Evolutionary conservation across 1,139 yeast species (phyloP).

Genomic region (Neolecta irregularis): DNA sequence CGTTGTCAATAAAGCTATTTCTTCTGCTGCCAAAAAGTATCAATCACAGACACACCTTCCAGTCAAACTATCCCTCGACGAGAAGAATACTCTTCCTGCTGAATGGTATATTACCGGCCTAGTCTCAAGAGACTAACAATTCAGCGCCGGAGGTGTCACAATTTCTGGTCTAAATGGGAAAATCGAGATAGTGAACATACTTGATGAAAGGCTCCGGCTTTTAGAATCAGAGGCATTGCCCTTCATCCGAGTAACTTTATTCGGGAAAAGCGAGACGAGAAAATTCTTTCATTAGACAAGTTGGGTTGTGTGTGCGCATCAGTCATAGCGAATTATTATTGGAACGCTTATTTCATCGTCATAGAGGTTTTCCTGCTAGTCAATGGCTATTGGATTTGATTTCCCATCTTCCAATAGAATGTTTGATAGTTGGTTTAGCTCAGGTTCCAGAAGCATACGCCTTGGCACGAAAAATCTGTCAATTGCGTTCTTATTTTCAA

Average conservation of each 20-base stretch:
- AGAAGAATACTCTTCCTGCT: slow-evolving; percentile 39
- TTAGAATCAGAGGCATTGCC: slow-evolving; percentile 80
- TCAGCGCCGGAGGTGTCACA: slow-evolving; percentile 66
- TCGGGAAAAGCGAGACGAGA: too few relatives aligned
- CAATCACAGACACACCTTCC: slow-evolving; percentile 32
- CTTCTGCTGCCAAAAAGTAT: slow-evolving; percentile 48
- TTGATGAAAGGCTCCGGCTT: slow-evolving; percentile 80
- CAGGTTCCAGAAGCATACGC: too few relatives aligned
- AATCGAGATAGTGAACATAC: slow-evolving; percentile 79
- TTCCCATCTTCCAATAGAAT: too few relatives aligned
- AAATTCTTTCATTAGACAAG: too few relatives aligned
- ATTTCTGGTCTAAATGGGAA: slow-evolving; percentile 57
- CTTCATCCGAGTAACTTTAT: slow-evolving; percentile 75
- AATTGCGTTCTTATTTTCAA: too few relatives aligned
- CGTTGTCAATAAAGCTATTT: slow-evolving; percentile 47
- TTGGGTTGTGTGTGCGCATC: too few relatives aligned
- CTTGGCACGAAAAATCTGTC: too few relatives aligned
- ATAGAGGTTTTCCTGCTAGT: too few relatives aligned
- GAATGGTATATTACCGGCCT: slow-evolving; percentile 25
- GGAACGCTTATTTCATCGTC: too few relatives aligned
- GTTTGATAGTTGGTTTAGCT: too few relatives aligned
- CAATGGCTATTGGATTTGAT: too few relatives aligned
- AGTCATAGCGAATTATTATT: too few relatives aligned
- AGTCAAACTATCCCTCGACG: slow-evolving; percentile 33
- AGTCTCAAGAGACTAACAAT: not conserved